phyloP scores from a whole-genome alignment of 139 green algal species.

The Chlamydomonas sphaeroides region DNA sequence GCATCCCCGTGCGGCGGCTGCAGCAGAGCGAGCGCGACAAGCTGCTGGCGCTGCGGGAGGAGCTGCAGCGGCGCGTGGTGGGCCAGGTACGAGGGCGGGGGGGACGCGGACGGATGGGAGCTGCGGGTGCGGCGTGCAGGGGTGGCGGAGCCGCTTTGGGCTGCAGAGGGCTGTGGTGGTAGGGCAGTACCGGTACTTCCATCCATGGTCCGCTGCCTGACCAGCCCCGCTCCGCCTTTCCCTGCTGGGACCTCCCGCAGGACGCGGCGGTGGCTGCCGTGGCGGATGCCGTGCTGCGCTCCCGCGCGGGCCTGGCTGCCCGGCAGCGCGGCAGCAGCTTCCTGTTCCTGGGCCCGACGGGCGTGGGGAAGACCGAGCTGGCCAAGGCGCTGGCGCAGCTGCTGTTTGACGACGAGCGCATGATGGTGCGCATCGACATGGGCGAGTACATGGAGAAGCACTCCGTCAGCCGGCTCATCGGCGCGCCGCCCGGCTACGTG shows the following conservation, averaged over 20 bases:
- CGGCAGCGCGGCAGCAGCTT: slow-evolving; percentile 77
- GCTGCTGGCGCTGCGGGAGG: slow-evolving; percentile 87
- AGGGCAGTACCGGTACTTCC: too few species aligned
- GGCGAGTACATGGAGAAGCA: slow-evolving; percentile 98
- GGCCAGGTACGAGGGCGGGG: too few species aligned
- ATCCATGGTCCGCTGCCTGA: too few species aligned
- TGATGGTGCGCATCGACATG: slow-evolving; percentile 95
- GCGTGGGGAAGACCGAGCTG: slow-evolving; percentile 98
- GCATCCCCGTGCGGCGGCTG: slow-evolving; percentile 77
- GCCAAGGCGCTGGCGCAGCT: slow-evolving; percentile 90
- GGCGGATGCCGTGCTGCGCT: slow-evolving; percentile 90
- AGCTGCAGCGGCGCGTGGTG: slow-evolving; percentile 91
- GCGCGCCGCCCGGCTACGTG: slow-evolving; percentile 84
- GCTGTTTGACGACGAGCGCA: slow-evolving; percentile 91
- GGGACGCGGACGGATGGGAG: too few species aligned
- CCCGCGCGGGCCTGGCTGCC: slow-evolving; percentile 44
- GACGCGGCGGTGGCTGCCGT: slow-evolving; percentile 91
- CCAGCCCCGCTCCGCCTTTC: too few species aligned
- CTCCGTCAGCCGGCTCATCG: slow-evolving; percentile 83
- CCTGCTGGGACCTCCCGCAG: too few species aligned
- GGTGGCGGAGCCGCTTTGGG: too few species aligned
- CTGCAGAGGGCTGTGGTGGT: too few species aligned
- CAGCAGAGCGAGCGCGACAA: slow-evolving; percentile 85
- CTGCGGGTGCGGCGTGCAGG: too few species aligned
- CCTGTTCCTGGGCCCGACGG: slow-evolving; percentile 90